Conservation (phyloP, 257 asterid species). For the Penstemon eatonii region DNA sequence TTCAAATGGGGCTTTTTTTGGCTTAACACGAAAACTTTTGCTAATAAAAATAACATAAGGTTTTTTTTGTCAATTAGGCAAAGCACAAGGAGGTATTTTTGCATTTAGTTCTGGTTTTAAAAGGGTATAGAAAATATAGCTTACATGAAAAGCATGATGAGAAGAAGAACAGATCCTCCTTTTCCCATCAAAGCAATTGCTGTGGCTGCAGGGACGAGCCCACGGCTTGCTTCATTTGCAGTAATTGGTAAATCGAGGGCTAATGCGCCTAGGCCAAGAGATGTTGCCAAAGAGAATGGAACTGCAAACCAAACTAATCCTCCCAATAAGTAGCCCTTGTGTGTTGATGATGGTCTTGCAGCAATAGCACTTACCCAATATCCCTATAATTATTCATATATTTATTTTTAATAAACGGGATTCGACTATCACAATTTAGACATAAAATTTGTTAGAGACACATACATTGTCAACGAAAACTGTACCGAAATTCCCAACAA, state of each 20-base stretch:
- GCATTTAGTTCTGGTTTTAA: background rate
- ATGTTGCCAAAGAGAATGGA: constrained; percentile 88
- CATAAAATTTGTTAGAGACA: background rate
- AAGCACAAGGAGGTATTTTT: no score
- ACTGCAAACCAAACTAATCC: constrained; percentile 97
- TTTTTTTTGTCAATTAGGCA: no score
- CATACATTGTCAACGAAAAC: constrained; percentile 90
- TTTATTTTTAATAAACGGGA: background rate
- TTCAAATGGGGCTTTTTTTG: no score
- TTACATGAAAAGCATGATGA: constrained; percentile 92
- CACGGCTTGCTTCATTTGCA: constrained; percentile 78
- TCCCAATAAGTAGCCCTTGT: constrained; percentile 84
- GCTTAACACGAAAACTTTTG: no score
- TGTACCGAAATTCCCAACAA: constrained; percentile 89
- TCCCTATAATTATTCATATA: constrained; percentile 44
- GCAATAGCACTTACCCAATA: constrained; percentile 97
- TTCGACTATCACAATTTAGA: background rate
- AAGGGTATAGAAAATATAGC: constrained; percentile 16
- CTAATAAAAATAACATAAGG: no score
- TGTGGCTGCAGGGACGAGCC: constrained; percentile 93
- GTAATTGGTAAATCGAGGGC: constrained; percentile 88
- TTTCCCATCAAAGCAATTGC: constrained; percentile 94
- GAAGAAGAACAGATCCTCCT: constrained; percentile 91
- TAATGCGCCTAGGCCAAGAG: constrained; percentile 89
- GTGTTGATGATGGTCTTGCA: constrained; percentile 95